Base-by-base conservation (phyloP, 805 yeast genomes). In the Metschnikowia reukaufii region DNA sequence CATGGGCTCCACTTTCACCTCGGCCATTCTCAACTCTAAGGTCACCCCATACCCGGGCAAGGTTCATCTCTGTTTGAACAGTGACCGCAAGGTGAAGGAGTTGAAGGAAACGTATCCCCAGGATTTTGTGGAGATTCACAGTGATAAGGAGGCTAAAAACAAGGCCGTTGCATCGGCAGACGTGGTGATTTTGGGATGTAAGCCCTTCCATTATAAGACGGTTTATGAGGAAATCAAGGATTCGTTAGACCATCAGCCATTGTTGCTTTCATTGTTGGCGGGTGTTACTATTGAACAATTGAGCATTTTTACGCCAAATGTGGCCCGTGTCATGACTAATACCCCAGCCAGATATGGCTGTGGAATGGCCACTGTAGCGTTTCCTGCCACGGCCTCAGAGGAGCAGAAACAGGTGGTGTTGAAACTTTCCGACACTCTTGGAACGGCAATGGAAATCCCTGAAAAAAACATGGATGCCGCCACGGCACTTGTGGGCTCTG, bases 391-490 rank as follows among this genome's bases (percentile, higher is more conserved):
- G 9, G 83, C 83, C 16, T 71, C 68, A 31, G 52, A 50, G 9
- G 58, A 61, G 25, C 69, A 71, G 38, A 76, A 75, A 53, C 77
- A 76, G 1, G 67, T 72, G 51, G 82, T 74, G 52, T 69, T 74
- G 74, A 67, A 72, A 37, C 68, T 86, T 48, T 73, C 84, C 29
- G 70, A 76, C 38, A 82, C 88, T 30, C 82, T 86, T 45, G 94
- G 94, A 5, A 74, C 76, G 55, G 84, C 84, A 17, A 67, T 81
- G 48, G 81, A 78, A 55, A 68, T 87, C 36, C 92, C 91, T 20
- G 99, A 94, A 67, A 85, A 86, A 64, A 87, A 89, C 67, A 90
- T 92, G 90, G 98, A 94, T 63, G 96, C 92, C 4, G 96, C 96
- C 34, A 92, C 98, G 7, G 86, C 97, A 0, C 76, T 94, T 39